These are phyloP conservation scores for Fusarium multiceps DNA, from an alignment of 2,329 filamentous ascomycete genomes.

Conservation along the genomic window DNA sequence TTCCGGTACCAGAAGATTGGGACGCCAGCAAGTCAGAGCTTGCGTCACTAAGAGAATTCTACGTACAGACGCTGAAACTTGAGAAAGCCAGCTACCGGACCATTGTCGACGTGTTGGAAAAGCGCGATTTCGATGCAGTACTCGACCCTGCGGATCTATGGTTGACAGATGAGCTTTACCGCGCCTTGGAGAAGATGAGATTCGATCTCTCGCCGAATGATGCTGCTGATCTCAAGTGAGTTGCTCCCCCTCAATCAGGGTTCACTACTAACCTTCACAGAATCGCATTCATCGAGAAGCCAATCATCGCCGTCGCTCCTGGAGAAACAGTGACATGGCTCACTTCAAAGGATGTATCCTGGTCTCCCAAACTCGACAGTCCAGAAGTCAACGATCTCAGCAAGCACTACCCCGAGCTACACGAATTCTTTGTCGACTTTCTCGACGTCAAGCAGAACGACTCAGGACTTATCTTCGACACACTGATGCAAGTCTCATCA, in stretches of 20 bases:
- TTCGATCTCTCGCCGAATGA: conserved; percentile 26
- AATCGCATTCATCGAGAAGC: conserved; percentile 10
- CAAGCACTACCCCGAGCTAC: conserved; percentile 36
- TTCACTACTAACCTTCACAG: conserved; percentile 2
- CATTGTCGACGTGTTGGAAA: conserved; percentile 32
- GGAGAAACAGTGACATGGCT: conserved; percentile 35
- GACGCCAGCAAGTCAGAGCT: conserved; percentile 41
- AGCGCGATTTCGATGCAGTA: conserved; percentile 31
- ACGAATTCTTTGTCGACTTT: conserved; percentile 39
- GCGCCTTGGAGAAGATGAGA: conserved; percentile 36
- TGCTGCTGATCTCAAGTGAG: conserved; percentile 32
- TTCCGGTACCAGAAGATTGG: conserved; percentile 37
- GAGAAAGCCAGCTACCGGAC: conserved; percentile 33
- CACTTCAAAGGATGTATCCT: conserved; percentile 30
- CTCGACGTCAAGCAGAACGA: conserved; percentile 33
- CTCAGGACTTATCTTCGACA: conserved; percentile 33
- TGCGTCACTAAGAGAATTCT: conserved; percentile 38
- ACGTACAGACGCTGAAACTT: conserved; percentile 33
- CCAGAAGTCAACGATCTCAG: conserved; percentile 36
- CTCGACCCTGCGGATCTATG: conserved; percentile 37
- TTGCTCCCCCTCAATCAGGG: rapidly evolving
- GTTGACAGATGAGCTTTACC: conserved; percentile 34
- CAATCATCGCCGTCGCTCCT: conserved; percentile 27
- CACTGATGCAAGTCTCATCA: conserved; percentile 28
- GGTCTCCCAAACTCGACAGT: conserved; percentile 35